A percentile compares a stretch with the other conserved stretches of the same genome.
These are phyloP conservation scores for Candida insectorum DNA, from an alignment of 805 yeast species.

Conservation along the genomic window DNA sequence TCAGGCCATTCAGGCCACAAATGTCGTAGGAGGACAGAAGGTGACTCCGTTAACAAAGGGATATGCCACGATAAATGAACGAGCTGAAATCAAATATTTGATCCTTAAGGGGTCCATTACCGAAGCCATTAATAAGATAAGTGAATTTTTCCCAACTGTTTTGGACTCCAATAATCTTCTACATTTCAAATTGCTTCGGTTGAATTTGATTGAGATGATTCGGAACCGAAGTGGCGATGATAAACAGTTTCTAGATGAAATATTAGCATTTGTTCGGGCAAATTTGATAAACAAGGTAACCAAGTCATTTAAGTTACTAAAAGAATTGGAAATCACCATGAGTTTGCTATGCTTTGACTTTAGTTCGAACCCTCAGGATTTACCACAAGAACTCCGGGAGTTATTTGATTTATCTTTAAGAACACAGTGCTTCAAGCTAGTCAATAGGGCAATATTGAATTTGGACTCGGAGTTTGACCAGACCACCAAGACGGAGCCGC, in stretches of 20 bases:
- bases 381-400: conserved; percentile 54
- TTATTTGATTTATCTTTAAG: conserved; percentile 61
- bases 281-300: conserved; percentile 62
- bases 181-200: conserved; percentile 68
- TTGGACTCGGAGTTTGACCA: conserved; percentile 11
- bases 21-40: no score
- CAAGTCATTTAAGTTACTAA: conserved; percentile 54
- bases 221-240: conserved; percentile 38
- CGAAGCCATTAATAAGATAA: conserved; percentile 53
- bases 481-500: background rate
- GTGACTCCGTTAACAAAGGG: no score
- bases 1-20: conserved; percentile 5
- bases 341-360: conserved; percentile 62
- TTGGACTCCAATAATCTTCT: conserved; percentile 60
- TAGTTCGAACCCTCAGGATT: conserved; percentile 36
- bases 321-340: conserved; percentile 80
- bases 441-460: conserved; percentile 62
- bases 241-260: conserved; percentile 51
- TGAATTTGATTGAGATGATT: conserved; percentile 80
- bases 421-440: conserved; percentile 61
- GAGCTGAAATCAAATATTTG: conserved; percentile 51
- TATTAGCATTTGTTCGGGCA: conserved; percentile 57
- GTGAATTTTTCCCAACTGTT: conserved; percentile 59
- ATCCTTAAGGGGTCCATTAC: conserved; percentile 61
- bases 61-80: conserved; percentile 46